Evolutionary conservation across 1,284 basidiomycete genomes (phyloP).

Genomic region (Taiwanofungus camphoratus): DNA sequence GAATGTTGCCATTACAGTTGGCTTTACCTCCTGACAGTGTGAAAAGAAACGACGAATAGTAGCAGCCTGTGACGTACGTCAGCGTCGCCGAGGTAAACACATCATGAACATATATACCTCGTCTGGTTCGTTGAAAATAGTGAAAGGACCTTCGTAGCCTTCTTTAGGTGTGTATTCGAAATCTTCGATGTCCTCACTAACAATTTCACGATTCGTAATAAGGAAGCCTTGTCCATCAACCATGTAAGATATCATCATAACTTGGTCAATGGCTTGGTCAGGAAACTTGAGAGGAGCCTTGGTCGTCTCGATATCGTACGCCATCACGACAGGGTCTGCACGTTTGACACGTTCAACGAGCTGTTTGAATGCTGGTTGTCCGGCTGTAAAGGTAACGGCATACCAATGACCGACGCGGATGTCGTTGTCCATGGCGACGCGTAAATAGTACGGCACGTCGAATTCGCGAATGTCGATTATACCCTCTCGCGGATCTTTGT

Average conservation of each 20-base stretch:
- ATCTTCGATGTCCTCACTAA: slow-evolving; percentile 96
- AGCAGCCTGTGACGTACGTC: slow-evolving; percentile 44
- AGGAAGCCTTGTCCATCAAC: slow-evolving; percentile 94
- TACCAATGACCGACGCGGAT: slow-evolving; percentile 99
- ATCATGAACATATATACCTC: slow-evolving; percentile 53
- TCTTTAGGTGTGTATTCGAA: slow-evolving; percentile 99
- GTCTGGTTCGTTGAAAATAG: slow-evolving; percentile 91
- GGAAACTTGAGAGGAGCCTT: slow-evolving; percentile 99
- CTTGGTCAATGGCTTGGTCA: slow-evolving; percentile 92
- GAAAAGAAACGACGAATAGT: slow-evolving; percentile 87
- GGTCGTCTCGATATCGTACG: slow-evolving; percentile 98
- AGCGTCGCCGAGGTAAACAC: not conserved
- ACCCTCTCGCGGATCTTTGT: slow-evolving; percentile 82
- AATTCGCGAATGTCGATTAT: slow-evolving; percentile 96
- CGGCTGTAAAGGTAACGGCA: slow-evolving; percentile 77
- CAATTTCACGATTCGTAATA: slow-evolving; percentile 97
- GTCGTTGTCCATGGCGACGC: slow-evolving; percentile 98
- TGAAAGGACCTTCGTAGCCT: slow-evolving; percentile 97
- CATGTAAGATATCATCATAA: slow-evolving; percentile 99
- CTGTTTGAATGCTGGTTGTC: slow-evolving; percentile 71
- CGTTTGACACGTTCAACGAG: slow-evolving; percentile 90
- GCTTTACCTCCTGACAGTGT: slow-evolving; percentile 89
- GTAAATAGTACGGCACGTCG: slow-evolving; percentile 96
- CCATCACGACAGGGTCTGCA: slow-evolving; percentile 99
- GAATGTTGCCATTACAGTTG: slow-evolving; percentile 97